Evolutionary conservation across 2,329 filamentous ascomycete genomes (phyloP).

Genomic region (Aspergillus aculeatinus): DNA sequence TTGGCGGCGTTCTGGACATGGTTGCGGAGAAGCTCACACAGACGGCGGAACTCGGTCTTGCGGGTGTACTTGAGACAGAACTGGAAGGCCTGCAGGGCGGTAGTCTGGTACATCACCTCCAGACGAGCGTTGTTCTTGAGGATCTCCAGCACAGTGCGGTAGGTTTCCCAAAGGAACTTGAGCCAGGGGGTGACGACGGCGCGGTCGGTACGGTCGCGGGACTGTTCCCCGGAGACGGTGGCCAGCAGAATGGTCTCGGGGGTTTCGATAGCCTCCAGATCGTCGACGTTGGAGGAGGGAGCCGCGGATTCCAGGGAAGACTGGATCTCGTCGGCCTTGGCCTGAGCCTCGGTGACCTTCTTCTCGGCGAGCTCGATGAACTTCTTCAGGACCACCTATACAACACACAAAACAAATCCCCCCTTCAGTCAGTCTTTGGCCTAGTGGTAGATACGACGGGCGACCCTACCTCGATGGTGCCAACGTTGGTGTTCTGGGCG

Average conservation of each 20-base stretch:
- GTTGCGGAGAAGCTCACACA: slow-evolving; percentile 96
- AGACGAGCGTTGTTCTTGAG: slow-evolving; percentile 98
- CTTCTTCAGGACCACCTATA: slow-evolving; percentile 83
- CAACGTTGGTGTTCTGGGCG: slow-evolving; percentile 97
- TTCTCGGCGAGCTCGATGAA: slow-evolving; percentile 97
- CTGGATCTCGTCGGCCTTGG: slow-evolving; percentile 94
- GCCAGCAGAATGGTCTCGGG: slow-evolving; percentile 97
- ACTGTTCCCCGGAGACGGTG: slow-evolving; percentile 97
- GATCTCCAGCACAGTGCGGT: slow-evolving; percentile 96
- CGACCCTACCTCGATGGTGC: slow-evolving; percentile 78
- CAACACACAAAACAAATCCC: background rate
- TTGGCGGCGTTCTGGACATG: slow-evolving; percentile 99
- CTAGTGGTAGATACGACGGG: background rate
- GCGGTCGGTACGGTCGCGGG: slow-evolving; percentile 92
- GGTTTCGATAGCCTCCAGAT: slow-evolving; percentile 94
- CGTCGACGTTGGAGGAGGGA: slow-evolving; percentile 76
- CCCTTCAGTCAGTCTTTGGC: background rate
- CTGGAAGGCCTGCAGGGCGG: slow-evolving; percentile 95
- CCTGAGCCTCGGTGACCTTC: slow-evolving; percentile 93
- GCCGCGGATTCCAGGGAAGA: slow-evolving; percentile 75
- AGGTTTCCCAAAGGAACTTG: slow-evolving; percentile 99
- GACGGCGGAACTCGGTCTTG: slow-evolving; percentile 98
- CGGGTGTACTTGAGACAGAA: slow-evolving; percentile 98
- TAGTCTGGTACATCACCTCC: slow-evolving; percentile 97
- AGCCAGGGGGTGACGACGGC: slow-evolving; percentile 98